These are phyloP conservation scores for Pestalotiopsis sp. DNA, from an alignment of 2,329 filamentous ascomycete species.

Conservation along the genomic window DNA sequence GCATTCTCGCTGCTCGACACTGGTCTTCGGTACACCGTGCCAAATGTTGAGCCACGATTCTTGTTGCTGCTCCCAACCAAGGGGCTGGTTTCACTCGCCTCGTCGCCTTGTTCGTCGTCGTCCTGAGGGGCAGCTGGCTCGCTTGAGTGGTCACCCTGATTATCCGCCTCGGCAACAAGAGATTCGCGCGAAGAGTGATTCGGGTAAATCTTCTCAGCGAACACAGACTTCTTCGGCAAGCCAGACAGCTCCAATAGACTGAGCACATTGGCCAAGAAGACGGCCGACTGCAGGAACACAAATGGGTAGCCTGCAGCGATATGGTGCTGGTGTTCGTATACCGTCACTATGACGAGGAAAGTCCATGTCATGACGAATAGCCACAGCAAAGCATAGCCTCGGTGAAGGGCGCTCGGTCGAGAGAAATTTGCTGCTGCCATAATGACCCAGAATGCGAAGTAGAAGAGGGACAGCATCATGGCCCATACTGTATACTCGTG, in stretches of 20 bases:
- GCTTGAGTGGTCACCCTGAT: constrained; percentile 2
- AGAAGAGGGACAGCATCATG: constrained; percentile 82
- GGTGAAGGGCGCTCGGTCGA: constrained; percentile 83
- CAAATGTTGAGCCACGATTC: constrained; percentile 64
- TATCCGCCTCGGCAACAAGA: constrained; percentile 25
- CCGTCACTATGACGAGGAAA: constrained; percentile 70
- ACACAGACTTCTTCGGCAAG: constrained; percentile 71
- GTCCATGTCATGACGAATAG: constrained; percentile 77
- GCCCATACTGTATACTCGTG: constrained; percentile 80
- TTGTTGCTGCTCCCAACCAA: constrained; percentile 72
- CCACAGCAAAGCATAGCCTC: constrained; percentile 83
- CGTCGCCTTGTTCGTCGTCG: constrained; percentile 16
- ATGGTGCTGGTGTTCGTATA: constrained; percentile 76
- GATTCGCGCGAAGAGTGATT: constrained; percentile 47
- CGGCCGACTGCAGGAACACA: constrained; percentile 76
- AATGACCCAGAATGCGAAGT: constrained; percentile 81
- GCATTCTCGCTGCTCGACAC: constrained; percentile 36
- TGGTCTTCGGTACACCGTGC: constrained; percentile 57
- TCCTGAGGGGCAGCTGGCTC: constrained; percentile 13
- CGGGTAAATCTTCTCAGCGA: constrained; percentile 60
- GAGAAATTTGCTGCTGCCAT: constrained; percentile 70
- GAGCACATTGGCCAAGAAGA: constrained; percentile 75
- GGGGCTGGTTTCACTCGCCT: constrained; percentile 55
- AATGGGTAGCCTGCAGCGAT: constrained; percentile 81
- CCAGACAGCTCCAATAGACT: constrained; percentile 80